Conservation (phyloP, 129 eudicot species). For the Logfia minima region DNA sequence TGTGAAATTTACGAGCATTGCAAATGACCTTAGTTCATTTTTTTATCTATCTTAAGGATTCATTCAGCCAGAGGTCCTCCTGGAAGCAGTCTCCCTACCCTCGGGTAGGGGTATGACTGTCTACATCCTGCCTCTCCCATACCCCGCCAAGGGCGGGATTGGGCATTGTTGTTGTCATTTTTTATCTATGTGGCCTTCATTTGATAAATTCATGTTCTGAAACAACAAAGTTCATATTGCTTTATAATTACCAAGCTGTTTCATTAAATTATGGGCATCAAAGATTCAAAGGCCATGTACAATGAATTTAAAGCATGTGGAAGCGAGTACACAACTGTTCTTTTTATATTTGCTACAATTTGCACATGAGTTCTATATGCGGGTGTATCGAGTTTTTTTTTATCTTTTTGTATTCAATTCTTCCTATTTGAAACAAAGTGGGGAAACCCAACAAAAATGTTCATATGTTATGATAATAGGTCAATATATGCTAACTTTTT, state of each 20-base stretch:
- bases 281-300: neutral
- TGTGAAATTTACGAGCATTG: neutral
- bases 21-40: neutral
- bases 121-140: too few species aligned
- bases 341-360: neutral
- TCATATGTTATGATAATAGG: neutral
- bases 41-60: too few species aligned
- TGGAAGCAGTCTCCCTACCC: too few species aligned
- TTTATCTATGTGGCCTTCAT: constrained; percentile 8
- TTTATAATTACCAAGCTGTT: neutral
- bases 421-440: neutral
- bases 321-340: neutral
- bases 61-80: too few species aligned
- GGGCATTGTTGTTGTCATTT: too few species aligned
- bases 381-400: neutral
- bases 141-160: too few species aligned
- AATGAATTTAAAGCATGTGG: neutral
- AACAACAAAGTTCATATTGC: constrained; percentile 5
- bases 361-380: neutral
- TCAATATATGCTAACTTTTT: neutral
- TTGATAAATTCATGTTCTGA: neutral
- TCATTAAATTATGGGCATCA: neutral
- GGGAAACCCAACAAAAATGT: neutral
- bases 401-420: neutral
- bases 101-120: too few species aligned